These are phyloP conservation scores for Periglandula ipomoeae DNA, from an alignment of 2,329 filamentous ascomycete species.

Conservation along the genomic window DNA sequence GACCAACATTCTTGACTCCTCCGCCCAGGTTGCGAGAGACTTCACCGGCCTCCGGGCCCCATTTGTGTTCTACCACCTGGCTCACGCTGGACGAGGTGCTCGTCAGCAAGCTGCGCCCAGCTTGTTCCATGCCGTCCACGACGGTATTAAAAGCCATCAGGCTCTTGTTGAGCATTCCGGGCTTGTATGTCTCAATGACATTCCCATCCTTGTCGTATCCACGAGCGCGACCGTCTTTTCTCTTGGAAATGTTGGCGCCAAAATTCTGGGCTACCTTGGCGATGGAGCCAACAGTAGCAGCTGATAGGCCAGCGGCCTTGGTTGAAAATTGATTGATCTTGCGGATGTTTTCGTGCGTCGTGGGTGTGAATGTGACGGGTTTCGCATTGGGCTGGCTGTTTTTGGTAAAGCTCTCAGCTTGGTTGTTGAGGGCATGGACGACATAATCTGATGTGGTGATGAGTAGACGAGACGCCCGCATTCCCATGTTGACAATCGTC, in stretches of 20 bases:
- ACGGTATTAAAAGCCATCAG: conserved; percentile 95
- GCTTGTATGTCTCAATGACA: conserved; percentile 61
- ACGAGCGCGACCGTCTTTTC: conserved; percentile 42
- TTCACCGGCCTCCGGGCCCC: conserved; percentile 75
- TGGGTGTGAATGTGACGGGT: conserved; percentile 78
- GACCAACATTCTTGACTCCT: conserved; percentile 88
- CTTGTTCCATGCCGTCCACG: conserved; percentile 85
- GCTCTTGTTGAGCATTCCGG: conserved; percentile 87
- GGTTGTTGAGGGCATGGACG: conserved; percentile 64
- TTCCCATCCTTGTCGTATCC: conserved; percentile 64
- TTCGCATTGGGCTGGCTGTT: conserved; percentile 69
- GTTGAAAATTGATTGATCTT: conserved; percentile 83
- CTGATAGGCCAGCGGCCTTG: conserved; percentile 67
- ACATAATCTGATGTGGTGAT: conserved; percentile 79
- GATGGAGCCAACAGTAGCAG: conserved; percentile 80
- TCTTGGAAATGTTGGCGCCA: conserved; percentile 58
- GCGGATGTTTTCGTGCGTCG: conserved; percentile 76
- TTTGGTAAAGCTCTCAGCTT: conserved; percentile 72
- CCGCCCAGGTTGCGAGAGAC: conserved; percentile 68
- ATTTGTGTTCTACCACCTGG: conserved; percentile 80
- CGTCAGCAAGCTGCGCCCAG: conserved; percentile 67
- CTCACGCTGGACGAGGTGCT: conserved; percentile 71
- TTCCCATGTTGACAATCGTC: conserved; percentile 75
- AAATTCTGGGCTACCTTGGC: conserved; percentile 81
- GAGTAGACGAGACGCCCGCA: conserved; percentile 80